Evolutionary conservation across 148 eudicot species (phyloP), one percentile per base, ranked within the genome.

Genomic region (Arbutus unedo): DNA sequence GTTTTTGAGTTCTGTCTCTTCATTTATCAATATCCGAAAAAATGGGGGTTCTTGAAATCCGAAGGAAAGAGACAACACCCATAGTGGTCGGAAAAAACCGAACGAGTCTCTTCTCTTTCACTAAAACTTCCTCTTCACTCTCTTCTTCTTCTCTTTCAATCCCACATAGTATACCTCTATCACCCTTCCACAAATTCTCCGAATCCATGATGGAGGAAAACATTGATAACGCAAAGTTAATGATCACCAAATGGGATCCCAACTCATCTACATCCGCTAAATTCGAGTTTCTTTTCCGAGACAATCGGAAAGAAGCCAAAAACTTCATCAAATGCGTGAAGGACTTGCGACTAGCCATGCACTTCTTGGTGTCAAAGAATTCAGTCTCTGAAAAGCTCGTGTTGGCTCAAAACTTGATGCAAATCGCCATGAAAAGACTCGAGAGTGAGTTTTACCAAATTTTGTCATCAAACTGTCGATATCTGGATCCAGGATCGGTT

Each of bases 391-490:
- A 48, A 15, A 80, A 83, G 45, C 86, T 88, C 10, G 68, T 47
- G 6, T 53, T 23, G 9, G 84, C 88, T 5, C 85, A 88, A 23
- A 85, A 50, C 18, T 54, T 83, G 78, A 88, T 83, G 86, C 78
- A 85, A 66, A 74, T 77, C 8, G 84, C 90, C 45, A 88, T 88
- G 88, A 60, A 51, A n/a, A 53, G 88, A 3, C 87, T 88, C 4
- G 81, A 88, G 66, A 81, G 55, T 9, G 90, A 88, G 74, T 88
- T 88, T 70, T 77, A 77, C 44, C 78, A 53, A 14, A 83, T 83
- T 47, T 45, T 88, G 74, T 73, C 84, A 14, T 68, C 76, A 19
- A 85, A 83, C 38, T 81, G 80, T 4, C 81, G 57, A 11, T 68
- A 75, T 23, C 74, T 88, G 81, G 57, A 78, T 21, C 85, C 86